These are phyloP conservation scores for Asterella californica DNA, from an alignment of 225 moss, liverwort and hornwort species.

Conservation along the genomic window DNA sequence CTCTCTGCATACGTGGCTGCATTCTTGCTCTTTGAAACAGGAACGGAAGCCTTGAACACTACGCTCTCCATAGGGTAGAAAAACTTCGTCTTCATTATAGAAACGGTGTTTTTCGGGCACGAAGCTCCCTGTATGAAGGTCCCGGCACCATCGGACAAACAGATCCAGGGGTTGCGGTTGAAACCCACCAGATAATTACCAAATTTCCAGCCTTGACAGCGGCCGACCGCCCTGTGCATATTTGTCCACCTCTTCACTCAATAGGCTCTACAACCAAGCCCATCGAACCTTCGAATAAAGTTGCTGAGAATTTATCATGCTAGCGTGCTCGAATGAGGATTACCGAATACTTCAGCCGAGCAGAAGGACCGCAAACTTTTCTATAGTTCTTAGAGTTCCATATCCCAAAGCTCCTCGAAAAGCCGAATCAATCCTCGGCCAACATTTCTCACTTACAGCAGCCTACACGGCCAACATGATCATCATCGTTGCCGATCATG, in stretches of 20 bases:
- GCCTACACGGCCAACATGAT: no score
- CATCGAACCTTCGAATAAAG: not conserved
- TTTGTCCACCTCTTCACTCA: not conserved
- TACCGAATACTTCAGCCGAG: no score
- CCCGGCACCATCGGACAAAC: constrained; percentile 9
- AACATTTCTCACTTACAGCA: no score
- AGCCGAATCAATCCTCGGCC: no score
- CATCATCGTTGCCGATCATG: no score
- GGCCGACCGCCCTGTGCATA: constrained; percentile 41
- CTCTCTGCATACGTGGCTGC: not conserved
- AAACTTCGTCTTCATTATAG: not conserved
- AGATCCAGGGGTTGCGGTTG: not conserved
- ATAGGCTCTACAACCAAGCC: not conserved
- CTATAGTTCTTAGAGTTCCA: no score
- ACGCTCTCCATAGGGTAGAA: constrained; percentile 25
- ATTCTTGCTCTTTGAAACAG: constrained; percentile 2
- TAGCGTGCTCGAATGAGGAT: not conserved
- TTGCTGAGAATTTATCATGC: not conserved
- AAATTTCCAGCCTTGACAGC: constrained; percentile 27
- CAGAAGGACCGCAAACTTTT: no score
- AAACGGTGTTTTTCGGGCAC: constrained; percentile 8
- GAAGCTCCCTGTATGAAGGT: not conserved
- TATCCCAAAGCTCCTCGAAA: no score
- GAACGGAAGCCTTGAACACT: constrained; percentile 11
- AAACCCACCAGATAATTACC: constrained; percentile 14